phyloP scores from a whole-genome alignment of 371 early-diverging fungal species.

The Globomyces sp. region DNA sequence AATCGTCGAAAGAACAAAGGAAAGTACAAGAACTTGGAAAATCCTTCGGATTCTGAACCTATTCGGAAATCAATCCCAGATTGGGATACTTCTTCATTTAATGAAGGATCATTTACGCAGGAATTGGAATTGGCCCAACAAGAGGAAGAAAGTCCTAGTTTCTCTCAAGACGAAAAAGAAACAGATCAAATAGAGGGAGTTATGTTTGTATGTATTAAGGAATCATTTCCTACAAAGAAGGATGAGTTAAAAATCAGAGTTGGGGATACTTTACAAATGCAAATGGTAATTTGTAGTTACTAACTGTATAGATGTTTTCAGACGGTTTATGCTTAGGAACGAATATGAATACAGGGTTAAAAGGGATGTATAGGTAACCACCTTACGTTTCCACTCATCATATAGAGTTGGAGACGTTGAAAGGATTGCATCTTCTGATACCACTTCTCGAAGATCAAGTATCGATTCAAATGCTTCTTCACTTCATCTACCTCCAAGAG shows the following conservation, averaged over 20 bases:
- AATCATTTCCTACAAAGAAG: constrained; percentile 11
- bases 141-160: too few relatives aligned
- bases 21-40: too few relatives aligned
- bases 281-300: neutral
- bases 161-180: too few relatives aligned
- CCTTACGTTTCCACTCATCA: neutral
- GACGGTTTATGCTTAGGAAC: constrained; percentile 6
- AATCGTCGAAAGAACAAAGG: too few relatives aligned
- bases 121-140: too few relatives aligned
- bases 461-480: neutral
- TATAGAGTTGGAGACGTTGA: neutral
- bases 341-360: constrained; percentile 9
- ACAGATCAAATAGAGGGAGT: neutral
- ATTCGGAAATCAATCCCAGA: too few relatives aligned
- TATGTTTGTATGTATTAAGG: constrained; percentile 14
- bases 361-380: neutral
- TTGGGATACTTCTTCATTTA: too few relatives aligned
- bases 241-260: neutral
- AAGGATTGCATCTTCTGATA: neutral
- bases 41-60: too few relatives aligned
- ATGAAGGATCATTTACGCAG: too few relatives aligned
- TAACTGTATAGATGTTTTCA: constrained; percentile 3
- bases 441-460: neutral
- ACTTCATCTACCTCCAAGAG: constrained; percentile 7
- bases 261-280: constrained; percentile 1